Percentiles rank a stretch among this genome's conserved stretches.
Conservation (phyloP, 192 early-diverging fungal species). For the Jimgerdemannia lactiflua region DNA sequence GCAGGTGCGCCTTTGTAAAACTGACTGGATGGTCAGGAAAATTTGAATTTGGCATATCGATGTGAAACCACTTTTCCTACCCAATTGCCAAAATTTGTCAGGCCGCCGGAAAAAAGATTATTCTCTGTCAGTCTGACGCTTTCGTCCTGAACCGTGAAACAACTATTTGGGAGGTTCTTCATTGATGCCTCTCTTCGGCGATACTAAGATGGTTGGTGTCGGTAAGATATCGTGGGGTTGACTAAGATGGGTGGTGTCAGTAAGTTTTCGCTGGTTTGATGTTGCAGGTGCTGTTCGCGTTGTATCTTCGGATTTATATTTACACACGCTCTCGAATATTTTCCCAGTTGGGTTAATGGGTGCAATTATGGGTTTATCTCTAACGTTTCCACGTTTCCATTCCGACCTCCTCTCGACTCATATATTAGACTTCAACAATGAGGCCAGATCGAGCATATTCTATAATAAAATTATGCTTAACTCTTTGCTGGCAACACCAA, state of each 20-base stretch:
- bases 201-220: slow-evolving; percentile 48
- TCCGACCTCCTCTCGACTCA: no score
- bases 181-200: slow-evolving; percentile 62
- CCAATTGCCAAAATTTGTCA: slow-evolving; percentile 69
- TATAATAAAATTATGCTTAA: slow-evolving; percentile 57
- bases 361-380: no score
- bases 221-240: not conserved
- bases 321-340: no score
- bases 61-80: slow-evolving; percentile 50
- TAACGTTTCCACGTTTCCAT: no score
- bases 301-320: no score
- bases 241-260: no score
- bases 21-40: slow-evolving; percentile 18
- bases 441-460: slow-evolving; percentile 56
- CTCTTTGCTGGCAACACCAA: slow-evolving; percentile 34
- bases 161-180: slow-evolving; percentile 69
- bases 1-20: not conserved
- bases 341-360: no score
- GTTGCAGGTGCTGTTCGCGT: no score
- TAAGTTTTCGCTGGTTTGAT: no score
- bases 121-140: slow-evolving; percentile 67
- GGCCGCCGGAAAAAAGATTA: slow-evolving; percentile 63
- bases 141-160: slow-evolving; percentile 64
- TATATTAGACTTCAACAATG: slow-evolving; percentile 51
- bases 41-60: slow-evolving; percentile 66